phyloP scores from a whole-genome alignment of 345 rosid genomes.

The Toxicodendron radicans region DNA sequence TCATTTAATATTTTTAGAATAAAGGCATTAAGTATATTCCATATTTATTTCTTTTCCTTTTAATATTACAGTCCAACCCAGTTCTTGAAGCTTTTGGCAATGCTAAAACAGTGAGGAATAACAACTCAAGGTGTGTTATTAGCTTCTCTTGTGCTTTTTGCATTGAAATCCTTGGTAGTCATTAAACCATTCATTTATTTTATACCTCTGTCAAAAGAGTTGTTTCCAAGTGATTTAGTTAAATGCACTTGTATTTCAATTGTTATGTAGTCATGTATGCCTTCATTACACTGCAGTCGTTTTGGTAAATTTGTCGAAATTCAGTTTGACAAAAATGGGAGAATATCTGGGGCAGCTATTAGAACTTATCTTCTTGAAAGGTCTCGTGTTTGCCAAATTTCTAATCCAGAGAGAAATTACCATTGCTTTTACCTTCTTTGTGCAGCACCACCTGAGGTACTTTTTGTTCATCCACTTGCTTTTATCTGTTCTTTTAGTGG shows the following conservation, averaged over 20 bases:
- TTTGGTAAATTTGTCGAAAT: constrained; percentile 95
- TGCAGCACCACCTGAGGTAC: constrained; percentile 90
- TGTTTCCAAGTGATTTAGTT: constrained; percentile 8
- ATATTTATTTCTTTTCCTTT: neutral
- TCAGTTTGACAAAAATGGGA: constrained; percentile 87
- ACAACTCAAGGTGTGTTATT: constrained; percentile 74
- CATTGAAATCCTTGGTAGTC: neutral
- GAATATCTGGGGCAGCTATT: constrained; percentile 94
- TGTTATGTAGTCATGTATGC: constrained; percentile 2
- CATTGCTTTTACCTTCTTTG: constrained; percentile 96
- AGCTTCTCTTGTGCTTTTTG: constrained; percentile 9
- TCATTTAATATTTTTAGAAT: neutral
- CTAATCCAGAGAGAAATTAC: constrained; percentile 88
- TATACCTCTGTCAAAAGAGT: neutral
- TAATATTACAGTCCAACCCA: constrained; percentile 75
- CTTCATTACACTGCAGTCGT: constrained; percentile 53
- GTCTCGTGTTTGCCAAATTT: constrained; percentile 94
- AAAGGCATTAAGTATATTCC: neutral
- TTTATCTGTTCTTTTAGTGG: neutral
- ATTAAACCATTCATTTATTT: neutral
- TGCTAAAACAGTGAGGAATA: constrained; percentile 92
- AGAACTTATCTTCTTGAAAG: constrained; percentile 91
- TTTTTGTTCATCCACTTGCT: constrained; percentile 16
- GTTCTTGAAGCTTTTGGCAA: constrained; percentile 99
- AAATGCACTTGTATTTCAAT: constrained; percentile 2